Evolutionary conservation across 2,329 filamentous ascomycete species (phyloP).

Genomic region (Colletotrichum gloeosporioides): DNA sequence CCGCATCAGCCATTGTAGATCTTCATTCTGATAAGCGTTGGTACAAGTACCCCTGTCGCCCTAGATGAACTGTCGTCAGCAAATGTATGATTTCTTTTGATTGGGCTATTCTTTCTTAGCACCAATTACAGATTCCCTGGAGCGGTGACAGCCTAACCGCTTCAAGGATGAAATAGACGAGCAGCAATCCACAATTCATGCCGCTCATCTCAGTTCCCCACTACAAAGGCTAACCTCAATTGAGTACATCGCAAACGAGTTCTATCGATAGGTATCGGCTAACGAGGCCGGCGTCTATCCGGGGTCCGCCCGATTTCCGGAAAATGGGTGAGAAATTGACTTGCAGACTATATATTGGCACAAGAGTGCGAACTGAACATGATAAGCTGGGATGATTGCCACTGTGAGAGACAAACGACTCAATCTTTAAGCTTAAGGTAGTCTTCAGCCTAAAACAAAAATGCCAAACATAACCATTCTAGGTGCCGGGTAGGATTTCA

Average conservation of each 20-base stretch:
- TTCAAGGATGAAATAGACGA: not conserved
- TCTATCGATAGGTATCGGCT: not conserved
- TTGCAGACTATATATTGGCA: not conserved
- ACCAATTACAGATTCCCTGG: not conserved
- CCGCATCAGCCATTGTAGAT: too few relatives aligned
- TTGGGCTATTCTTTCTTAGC: not conserved
- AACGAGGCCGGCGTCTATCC: not conserved
- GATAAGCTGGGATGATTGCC: not conserved
- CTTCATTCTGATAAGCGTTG: not conserved
- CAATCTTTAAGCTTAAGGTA: not conserved
- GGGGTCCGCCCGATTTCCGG: too few relatives aligned
- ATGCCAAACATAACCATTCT: not conserved
- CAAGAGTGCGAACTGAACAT: accelerated
- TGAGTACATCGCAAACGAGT: not conserved
- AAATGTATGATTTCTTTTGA: not conserved
- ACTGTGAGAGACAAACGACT: not conserved
- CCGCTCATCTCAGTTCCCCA: not conserved
- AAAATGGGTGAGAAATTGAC: not conserved
- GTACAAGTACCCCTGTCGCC: not conserved
- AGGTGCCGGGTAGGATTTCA: not conserved
- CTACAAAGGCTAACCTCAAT: not conserved
- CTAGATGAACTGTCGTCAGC: not conserved
- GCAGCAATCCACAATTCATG: not conserved
- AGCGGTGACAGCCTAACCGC: not conserved
- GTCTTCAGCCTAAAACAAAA: not conserved